Evolutionary conservation across 306 rosid species (phyloP), one percentile per base, ranked within the genome.

Genomic region (Dryas octopetala): DNA sequence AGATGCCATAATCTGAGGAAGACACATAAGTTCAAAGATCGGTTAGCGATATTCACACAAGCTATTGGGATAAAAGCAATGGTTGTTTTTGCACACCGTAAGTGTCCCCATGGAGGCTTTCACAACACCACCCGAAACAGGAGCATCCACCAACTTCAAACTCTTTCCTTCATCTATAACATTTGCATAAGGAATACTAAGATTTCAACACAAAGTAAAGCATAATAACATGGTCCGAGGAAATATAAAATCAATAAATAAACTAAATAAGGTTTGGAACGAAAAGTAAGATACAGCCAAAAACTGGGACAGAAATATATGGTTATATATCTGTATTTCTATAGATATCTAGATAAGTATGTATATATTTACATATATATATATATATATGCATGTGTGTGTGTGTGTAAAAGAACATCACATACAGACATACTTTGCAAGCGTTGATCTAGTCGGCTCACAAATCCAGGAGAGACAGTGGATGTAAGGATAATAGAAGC

Each of bases 131-230:
- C 98, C 98, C 79, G 97, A 94, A 77, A 94, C 96, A 48, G 98
- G 98, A 75, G 98, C 98, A 83, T 94, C 98, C 81, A 94, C 94
- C 88, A 94, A 82, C 85, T 91, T 94, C 86, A 94, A 83, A 83
- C 83, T 83, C 80, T 85, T 94, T 66, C 85, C 90, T 78, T 90
- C 93, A 80, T 85, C 97, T 94, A 86, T 58, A 72, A 84, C 77
- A 83, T 79, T 69, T 74, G 76, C 66, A 79, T 67, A 81, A 78
- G 59, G 65, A 76, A 26, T 48, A 64, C 63, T 82, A 83, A 46
- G 67, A 71, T 74, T 55, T 73, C 58, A 79, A 85, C 76, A 78
- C 38, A 62, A 76, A 78, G 45, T 69, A 72, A 55, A 62, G 38
- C 57, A 79, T 2, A 7, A 6, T 68, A 26, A 17, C 65, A 41